Evolutionary conservation across 495 filamentous ascomycete genomes (phyloP).

Genomic region (Aspergillus campestris): DNA sequence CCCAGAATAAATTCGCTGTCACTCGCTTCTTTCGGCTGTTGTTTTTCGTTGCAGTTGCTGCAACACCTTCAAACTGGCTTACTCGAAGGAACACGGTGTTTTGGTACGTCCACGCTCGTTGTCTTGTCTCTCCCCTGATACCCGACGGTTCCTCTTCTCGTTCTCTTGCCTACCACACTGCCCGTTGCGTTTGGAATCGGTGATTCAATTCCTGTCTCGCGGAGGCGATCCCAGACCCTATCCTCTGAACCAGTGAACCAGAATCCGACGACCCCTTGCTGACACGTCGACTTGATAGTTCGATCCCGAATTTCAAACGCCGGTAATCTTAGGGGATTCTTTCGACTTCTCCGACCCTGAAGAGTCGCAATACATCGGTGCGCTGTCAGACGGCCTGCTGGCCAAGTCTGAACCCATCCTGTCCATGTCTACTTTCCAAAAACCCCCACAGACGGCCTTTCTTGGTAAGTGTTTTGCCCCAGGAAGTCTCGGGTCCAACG

Average conservation of each 20-base stretch:
- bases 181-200: slow-evolving; percentile 8
- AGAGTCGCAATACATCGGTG: slow-evolving; percentile 38
- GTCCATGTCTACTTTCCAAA: slow-evolving; percentile 48
- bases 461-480: slow-evolving; percentile 27
- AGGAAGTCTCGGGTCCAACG: too few relatives aligned
- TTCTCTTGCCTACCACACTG: not conserved
- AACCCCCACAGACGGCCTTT: slow-evolving; percentile 30
- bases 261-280: slow-evolving; percentile 12
- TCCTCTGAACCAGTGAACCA: slow-evolving; percentile 1
- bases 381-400: slow-evolving; percentile 42
- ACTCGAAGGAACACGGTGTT: slow-evolving; percentile 43
- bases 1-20: slow-evolving; percentile 39
- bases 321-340: slow-evolving; percentile 45
- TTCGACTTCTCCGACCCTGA: slow-evolving; percentile 45
- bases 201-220: slow-evolving; percentile 9
- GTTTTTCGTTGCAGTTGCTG: slow-evolving; percentile 40
- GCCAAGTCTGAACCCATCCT: slow-evolving; percentile 45
- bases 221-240: not conserved
- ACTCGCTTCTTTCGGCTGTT: slow-evolving; percentile 38
- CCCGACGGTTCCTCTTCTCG: slow-evolving; percentile 16
- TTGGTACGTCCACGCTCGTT: slow-evolving; percentile 34
- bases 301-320: slow-evolving; percentile 43
- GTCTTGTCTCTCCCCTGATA: slow-evolving; percentile 10
- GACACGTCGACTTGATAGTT: slow-evolving; percentile 22
- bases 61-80: slow-evolving; percentile 49